Evolutionary conservation across 2,329 filamentous ascomycete genomes (phyloP).

Genomic region (Alternaria sp.): DNA sequence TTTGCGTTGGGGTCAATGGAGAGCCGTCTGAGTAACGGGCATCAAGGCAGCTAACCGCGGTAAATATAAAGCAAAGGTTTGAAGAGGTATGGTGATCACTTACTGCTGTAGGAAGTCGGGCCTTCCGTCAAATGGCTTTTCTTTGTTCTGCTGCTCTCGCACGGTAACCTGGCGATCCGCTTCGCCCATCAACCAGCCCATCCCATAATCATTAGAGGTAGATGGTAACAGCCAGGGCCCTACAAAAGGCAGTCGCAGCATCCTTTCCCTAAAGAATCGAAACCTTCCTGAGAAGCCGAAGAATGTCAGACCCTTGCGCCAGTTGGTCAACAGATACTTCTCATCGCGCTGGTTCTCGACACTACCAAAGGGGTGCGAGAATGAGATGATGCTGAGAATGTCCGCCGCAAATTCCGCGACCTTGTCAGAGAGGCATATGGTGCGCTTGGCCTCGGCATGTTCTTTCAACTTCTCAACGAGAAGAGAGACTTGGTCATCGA

Average conservation of each 20-base stretch:
- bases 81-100: constrained; percentile 5
- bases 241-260: constrained; percentile 40
- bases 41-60: constrained; percentile 40
- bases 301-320: constrained; percentile 50
- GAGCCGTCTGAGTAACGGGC: constrained; percentile 43
- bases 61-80: constrained; percentile 6
- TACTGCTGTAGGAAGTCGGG: constrained; percentile 50
- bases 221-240: constrained; percentile 45
- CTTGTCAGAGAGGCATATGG: constrained; percentile 50
- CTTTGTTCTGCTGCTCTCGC: constrained; percentile 38
- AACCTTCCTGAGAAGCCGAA: constrained; percentile 52
- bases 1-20: constrained; percentile 44
- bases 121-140: constrained; percentile 32
- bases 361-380: constrained; percentile 52
- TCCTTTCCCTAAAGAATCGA: constrained; percentile 46
- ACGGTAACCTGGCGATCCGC: constrained; percentile 46
- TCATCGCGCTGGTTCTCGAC: constrained; percentile 53
- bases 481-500: constrained; percentile 49
- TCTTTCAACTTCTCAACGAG: constrained; percentile 49
- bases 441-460: constrained; percentile 29
- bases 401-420: constrained; percentile 55
- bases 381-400: constrained; percentile 54
- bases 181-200: constrained; percentile 53
- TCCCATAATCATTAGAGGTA: constrained; percentile 41
- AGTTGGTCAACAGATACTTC: constrained; percentile 48